Percentiles rank a stretch among this genome's conserved stretches.
phyloP scores from a whole-genome alignment of 2,329 filamentous ascomycete species.

The Plenodomus tracheiphilus region DNA sequence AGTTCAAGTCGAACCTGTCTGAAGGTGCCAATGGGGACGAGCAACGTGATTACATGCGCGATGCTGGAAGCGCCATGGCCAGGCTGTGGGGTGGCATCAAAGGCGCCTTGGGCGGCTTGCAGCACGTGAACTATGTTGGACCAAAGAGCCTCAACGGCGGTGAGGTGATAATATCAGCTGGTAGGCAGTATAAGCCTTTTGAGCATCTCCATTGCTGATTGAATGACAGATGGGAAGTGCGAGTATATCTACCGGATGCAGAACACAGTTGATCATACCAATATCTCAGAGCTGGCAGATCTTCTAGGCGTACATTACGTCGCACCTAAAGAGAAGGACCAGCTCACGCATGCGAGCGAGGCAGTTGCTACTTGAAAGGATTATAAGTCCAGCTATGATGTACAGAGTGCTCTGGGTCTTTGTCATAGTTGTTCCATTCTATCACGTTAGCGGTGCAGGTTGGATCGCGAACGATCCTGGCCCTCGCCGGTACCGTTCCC shows the following conservation, averaged over 20 bases:
- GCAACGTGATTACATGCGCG: slow-evolving; percentile 26
- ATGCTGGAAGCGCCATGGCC: slow-evolving; percentile 15
- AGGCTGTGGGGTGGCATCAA: slow-evolving; percentile 23
- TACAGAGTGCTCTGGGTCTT: too few species aligned
- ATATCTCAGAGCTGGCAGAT: slow-evolving; percentile 16
- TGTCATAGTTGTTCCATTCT: too few species aligned
- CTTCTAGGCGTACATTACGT: too few species aligned
- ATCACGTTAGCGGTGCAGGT: too few species aligned
- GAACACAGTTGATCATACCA: slow-evolving; percentile 30
- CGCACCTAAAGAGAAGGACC: too few species aligned
- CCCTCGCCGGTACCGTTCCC: too few species aligned
- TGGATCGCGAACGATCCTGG: too few species aligned
- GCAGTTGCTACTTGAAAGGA: too few species aligned
- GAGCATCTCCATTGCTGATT: background rate
- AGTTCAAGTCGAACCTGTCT: slow-evolving; percentile 22
- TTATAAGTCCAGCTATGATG: too few species aligned
- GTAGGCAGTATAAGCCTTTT: slow-evolving; percentile 1
- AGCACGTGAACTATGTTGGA: slow-evolving; percentile 23
- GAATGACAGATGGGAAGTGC: slow-evolving; percentile 18
- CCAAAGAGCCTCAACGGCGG: slow-evolving; percentile 30
- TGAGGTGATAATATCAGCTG: slow-evolving; percentile 21
- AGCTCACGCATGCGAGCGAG: too few species aligned
- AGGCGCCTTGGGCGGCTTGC: slow-evolving; percentile 17
- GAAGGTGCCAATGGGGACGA: slow-evolving; percentile 14
- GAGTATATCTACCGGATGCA: slow-evolving; percentile 33